Evolutionary conservation across 352 stramenopile genomes (phyloP).

Genomic region (Phytopythium oedochilum): DNA sequence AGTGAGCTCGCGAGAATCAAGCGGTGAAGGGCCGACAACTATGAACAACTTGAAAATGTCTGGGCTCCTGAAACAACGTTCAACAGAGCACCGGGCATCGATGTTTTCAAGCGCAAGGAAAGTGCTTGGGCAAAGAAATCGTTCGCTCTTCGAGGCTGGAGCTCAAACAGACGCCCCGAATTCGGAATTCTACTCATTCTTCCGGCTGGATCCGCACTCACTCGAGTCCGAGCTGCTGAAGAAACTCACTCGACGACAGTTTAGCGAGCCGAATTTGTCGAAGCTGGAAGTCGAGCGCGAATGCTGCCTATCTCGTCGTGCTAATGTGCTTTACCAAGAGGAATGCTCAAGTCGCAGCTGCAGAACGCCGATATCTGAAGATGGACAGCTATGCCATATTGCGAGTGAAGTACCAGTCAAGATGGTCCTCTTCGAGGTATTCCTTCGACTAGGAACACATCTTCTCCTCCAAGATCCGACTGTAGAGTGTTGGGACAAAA

Average conservation of each 20-base stretch:
- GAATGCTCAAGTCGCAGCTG: not conserved
- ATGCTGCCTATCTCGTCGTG: not conserved
- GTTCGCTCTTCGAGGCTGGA: not conserved
- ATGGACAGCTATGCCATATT: not conserved
- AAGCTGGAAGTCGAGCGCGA: not conserved
- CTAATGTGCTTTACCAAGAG: not conserved
- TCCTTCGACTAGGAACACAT: slow-evolving; percentile 34
- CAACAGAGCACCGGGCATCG: not conserved
- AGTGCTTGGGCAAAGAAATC: not conserved
- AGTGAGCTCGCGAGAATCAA: not conserved
- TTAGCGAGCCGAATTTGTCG: slow-evolving; percentile 1
- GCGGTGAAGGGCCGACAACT: not conserved
- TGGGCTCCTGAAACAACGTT: not conserved
- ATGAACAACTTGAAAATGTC: not conserved
- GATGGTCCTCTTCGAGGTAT: slow-evolving; percentile 23
- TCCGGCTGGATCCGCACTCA: slow-evolving; percentile 24
- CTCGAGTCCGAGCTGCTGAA: slow-evolving; percentile 23
- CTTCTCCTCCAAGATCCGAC: slow-evolving; percentile 27
- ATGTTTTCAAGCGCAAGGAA: not conserved
- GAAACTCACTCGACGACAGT: slow-evolving; percentile 16
- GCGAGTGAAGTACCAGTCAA: not conserved
- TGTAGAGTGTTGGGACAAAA: slow-evolving; percentile 34
- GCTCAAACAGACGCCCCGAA: not conserved
- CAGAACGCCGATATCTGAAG: not conserved
- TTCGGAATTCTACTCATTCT: slow-evolving; percentile 20